phyloP scores from a whole-genome alignment of 2,329 filamentous ascomycete genomes.

The Cadophora luteo-olivacea region DNA sequence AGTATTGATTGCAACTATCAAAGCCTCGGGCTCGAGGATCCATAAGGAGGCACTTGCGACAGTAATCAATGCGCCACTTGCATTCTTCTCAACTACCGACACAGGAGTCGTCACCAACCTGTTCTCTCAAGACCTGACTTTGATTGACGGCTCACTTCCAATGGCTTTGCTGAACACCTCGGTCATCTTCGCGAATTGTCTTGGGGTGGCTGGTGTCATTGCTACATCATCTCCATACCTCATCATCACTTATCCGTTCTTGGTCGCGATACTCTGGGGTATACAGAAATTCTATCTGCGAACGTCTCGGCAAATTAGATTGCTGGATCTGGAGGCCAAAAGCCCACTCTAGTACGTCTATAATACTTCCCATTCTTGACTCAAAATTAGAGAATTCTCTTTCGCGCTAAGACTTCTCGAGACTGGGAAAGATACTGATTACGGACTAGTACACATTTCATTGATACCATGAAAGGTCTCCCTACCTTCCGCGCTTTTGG shows the following conservation, averaged over 20 bases:
- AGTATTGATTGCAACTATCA: constrained; percentile 18
- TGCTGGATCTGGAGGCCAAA: constrained; percentile 52
- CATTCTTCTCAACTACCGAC: constrained; percentile 6
- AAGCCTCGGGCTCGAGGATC: constrained; percentile 34
- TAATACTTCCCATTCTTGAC: background rate
- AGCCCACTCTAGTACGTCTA: constrained; percentile 49
- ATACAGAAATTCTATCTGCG: constrained; percentile 52
- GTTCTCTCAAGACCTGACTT: constrained; percentile 4
- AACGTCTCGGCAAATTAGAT: constrained; percentile 54
- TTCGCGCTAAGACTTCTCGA: too few relatives aligned
- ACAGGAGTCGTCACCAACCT: background rate
- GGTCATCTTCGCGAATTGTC: background rate
- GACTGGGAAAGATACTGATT: too few relatives aligned
- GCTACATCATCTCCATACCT: constrained; percentile 4
- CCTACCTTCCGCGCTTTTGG: background rate
- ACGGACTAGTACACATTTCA: background rate
- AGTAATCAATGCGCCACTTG: constrained; percentile 20
- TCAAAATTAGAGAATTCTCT: too few relatives aligned
- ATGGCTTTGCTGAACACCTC: constrained; percentile 21
- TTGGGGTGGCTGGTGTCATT: constrained; percentile 9
- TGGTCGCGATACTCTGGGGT: constrained; percentile 18
- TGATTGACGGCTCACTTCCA: constrained; percentile 15
- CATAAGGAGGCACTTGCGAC: constrained; percentile 4
- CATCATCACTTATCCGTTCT: constrained; percentile 24
- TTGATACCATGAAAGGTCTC: background rate